Percentiles rank a stretch among this genome's conserved stretches.
Evolutionary conservation across 495 filamentous ascomycete genomes (phyloP).

Genomic region (Venustampulla echinocandica): DNA sequence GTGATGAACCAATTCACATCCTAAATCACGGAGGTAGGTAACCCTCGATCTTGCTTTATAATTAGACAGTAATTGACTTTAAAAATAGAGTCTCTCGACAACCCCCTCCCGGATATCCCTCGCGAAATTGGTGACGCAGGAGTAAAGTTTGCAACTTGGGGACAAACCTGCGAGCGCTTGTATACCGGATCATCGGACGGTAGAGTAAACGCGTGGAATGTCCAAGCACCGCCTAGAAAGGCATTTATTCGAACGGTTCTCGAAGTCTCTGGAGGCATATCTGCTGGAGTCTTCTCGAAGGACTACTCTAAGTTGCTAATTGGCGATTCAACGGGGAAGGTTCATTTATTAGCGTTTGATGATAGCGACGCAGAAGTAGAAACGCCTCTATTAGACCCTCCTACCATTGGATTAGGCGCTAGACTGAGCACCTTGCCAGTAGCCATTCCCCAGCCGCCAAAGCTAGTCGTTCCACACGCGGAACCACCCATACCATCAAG

Average conservation of each 20-base stretch:
- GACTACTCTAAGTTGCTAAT: conserved; percentile 65
- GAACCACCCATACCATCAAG: too few species aligned
- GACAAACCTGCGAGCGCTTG: conserved; percentile 54
- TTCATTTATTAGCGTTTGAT: conserved; percentile 56
- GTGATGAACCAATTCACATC: conserved; percentile 48
- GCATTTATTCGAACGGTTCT: conserved; percentile 54
- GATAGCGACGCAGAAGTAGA: conserved; percentile 8
- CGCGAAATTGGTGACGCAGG: conserved; percentile 70
- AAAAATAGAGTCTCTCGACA: conserved; percentile 44
- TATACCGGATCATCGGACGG: conserved; percentile 93
- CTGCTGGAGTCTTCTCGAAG: conserved; percentile 61
- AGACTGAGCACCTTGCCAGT: not conserved
- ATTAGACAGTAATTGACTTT: not conserved
- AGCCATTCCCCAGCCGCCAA: not conserved
- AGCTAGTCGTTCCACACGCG: too few species aligned
- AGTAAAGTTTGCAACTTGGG: conserved; percentile 76
- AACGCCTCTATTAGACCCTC: not conserved
- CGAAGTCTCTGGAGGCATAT: conserved; percentile 42
- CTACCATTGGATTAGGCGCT: not conserved
- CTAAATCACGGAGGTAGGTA: conserved; percentile 52
- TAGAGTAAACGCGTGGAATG: conserved; percentile 77
- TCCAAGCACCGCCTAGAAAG: conserved; percentile 49
- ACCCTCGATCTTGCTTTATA: not conserved
- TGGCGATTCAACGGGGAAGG: conserved; percentile 64
- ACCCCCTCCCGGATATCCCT: conserved; percentile 43